Evolutionary conservation across 2,329 filamentous ascomycete species (phyloP), one percentile per base, ranked within the genome.

Genomic region (Colletotrichum sp.): DNA sequence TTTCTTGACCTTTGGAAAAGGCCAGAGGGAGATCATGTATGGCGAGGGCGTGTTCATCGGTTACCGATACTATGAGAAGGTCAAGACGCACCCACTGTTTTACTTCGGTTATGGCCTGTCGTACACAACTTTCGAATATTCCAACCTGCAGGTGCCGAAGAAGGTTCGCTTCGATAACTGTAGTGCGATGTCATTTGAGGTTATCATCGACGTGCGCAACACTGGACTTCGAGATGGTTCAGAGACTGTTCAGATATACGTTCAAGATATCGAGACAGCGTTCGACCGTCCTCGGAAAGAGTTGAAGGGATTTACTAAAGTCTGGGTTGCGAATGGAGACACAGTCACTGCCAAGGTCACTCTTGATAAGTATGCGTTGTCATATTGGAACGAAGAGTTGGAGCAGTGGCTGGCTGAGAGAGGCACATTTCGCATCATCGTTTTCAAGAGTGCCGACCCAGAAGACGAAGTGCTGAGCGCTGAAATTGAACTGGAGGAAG

Each of bases 31-130:
- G 59, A 91, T 92, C 2, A 84, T 94, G 0, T 95, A 95, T 78
- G 93, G 93, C 18, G 94, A 95, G 82, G 93, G 93, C 65, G 88
- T 95, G 28, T 95, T 93, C 80, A 88, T 95, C 16, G 94, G 94
- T 0, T 95, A 95, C 82, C 87, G 93, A 16, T 94, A 91, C 83
- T 95, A 94, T 80, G 93, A 95, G 80, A 75, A 39, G 67, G 69
- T 76, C 39, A 77, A 18, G 66, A 79, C 2, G 34, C 86, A 89
- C 64, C 89, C 91, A 0, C 87, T 92, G 0, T 95, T 94, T 82
- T 88, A 91, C 49, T 95, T 95, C 80, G 93, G 93, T 3, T 90
- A 93, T 79, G 93, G 93, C 9, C 84, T 95, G 6, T 92, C 91
- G 3, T 95, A 94, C 80, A 94, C 93, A 0, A 90, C 85, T 1